Base-by-base conservation (phyloP, 1,284 basidiomycete genomes). In the Malassezia yamatoensis region DNA sequence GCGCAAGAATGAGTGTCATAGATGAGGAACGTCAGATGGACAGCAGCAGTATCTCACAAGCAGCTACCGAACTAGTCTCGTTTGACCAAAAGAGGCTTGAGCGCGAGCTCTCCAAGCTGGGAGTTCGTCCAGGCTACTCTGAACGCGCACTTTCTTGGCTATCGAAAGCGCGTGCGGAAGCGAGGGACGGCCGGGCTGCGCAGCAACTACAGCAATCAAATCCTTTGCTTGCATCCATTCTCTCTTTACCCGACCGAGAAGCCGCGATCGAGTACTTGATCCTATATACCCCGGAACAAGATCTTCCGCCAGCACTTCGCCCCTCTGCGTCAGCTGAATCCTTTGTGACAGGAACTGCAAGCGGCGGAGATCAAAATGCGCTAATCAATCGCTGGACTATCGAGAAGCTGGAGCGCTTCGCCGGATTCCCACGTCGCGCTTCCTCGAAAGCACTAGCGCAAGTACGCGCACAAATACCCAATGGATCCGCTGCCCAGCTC, bases 341-440 rank as follows among this genome's bases (percentile, higher is more conserved):
- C 1, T 86, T 86, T 66, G 77, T 85, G 47, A 84, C 68, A 1
- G 61, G 64, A 79, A 34, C 81, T 80, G 21, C 78, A 77, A 20
- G 83, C 18, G 61, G 77, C 56, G 38, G 74, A 15, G 81, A 82
- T 34, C 82, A 84, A 55, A 67, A 72, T 12, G 59, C 51, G 3
- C 75, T 94, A 16, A 85, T 84, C 60, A 80, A 78, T 52, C 81
- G 86, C 13, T 96, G 91, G 91, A 77, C 86, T 2, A 82, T 85
- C 59, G 88, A 94, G 51, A 83, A 84, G 66, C 82, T 88, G 2
- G 80, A 85, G 53, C 89, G 88, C 68, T 82, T 86, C 68, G 87
- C 85, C 40, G 90, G 90, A 2, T 90, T 85, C 78, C 90, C 90
- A 7, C 76, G 81, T 1, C 82, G 85, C 56, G 78, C 81, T 9